Base-by-base conservation (phyloP, 2,329 filamentous ascomycete genomes). In the Pseudocercospora musae region DNA sequence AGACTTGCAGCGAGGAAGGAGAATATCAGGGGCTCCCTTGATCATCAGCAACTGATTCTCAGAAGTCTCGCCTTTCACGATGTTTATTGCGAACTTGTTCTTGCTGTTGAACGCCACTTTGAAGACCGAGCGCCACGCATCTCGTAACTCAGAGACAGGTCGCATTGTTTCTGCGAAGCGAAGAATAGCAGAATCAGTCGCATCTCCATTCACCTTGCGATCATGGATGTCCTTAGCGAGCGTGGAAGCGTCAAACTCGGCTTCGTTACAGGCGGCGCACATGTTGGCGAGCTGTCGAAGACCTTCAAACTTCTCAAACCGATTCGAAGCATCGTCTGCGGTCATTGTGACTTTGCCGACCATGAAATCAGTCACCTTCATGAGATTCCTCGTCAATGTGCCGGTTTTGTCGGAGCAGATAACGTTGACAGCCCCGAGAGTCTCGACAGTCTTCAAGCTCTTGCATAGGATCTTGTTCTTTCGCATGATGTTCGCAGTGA, bases 351-450 rank as follows among this genome's bases (percentile, higher is more conserved):
- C 79, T 69, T 77, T 77, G 1, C 84, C 88, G 50, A 90, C 80
- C 20, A 85, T 82, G 66, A 85, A 89, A 66, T 91, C 86, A 0
- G 88, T 90, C 0, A 91, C 88, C 7, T 58, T 65, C 72, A 74
- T 73, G 21, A 72, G 64, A 37, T 72, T 73, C 7, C 66, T 63
- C 4, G 87, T 90, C 60, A 90, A 77, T 0, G 87, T 90, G 3
- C 89, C 89, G 0, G 89, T 92, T 78, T 92, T 92, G 73, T 92
- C 89, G 0, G 88, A 90, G 73, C 89, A 91, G 44, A 92, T 87
- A 7, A 90, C 84, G 0, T 87, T 89, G 1, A 91, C 89, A 0
- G 87, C 82, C 0, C 89, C 89, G 0, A 92, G 81, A 0, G 89
- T 92, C 75, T 92, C 89, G 0, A 91, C 89, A 0, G 89, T 92